Percentiles rank a stretch among this genome's conserved stretches.
These are phyloP conservation scores for Termitomyces sp. DNA, from an alignment of 768 basidiomycete species.

Conservation along the genomic window DNA sequence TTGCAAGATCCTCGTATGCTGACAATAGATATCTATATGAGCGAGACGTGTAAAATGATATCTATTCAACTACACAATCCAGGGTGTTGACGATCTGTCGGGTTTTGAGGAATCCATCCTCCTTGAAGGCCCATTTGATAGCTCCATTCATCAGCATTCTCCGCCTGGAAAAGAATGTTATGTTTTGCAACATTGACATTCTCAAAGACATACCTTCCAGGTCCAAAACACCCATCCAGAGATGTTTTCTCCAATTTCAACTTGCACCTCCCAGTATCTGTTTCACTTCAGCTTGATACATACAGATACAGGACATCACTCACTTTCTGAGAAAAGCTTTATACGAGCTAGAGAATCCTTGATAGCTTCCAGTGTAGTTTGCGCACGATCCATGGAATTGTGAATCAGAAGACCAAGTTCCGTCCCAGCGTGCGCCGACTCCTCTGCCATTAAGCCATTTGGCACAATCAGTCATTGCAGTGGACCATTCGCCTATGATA, in stretches of 20 bases:
- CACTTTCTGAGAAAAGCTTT: slow-evolving; percentile 59
- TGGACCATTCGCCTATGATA: slow-evolving; percentile 79
- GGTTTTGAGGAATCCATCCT: slow-evolving; percentile 76
- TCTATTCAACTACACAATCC: slow-evolving; percentile 45
- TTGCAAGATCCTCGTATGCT: too few relatives aligned
- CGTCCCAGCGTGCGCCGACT: slow-evolving; percentile 69
- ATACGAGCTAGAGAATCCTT: slow-evolving; percentile 59
- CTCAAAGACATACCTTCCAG: slow-evolving; percentile 56
- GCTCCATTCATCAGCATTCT: slow-evolving; percentile 74
- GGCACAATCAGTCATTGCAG: slow-evolving; percentile 71
- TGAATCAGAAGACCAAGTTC: slow-evolving; percentile 39
- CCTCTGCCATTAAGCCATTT: slow-evolving; percentile 78
- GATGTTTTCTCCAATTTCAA: slow-evolving; percentile 66
- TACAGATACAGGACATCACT: slow-evolving; percentile 18
- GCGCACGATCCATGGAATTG: slow-evolving; percentile 57
- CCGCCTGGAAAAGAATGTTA: slow-evolving; percentile 34
- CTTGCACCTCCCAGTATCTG: slow-evolving; percentile 81
- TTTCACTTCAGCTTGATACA: not conserved
- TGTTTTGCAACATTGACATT: not conserved
- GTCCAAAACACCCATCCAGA: slow-evolving; percentile 78
- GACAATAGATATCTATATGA: not conserved
- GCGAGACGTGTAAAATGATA: not conserved
- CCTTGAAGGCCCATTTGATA: slow-evolving; percentile 71
- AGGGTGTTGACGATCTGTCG: slow-evolving; percentile 62
- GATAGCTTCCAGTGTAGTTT: slow-evolving; percentile 57